These are phyloP conservation scores for Auxenochlorella protothecoides DNA, from an alignment of 139 green algal species.

Conservation along the genomic window DNA sequence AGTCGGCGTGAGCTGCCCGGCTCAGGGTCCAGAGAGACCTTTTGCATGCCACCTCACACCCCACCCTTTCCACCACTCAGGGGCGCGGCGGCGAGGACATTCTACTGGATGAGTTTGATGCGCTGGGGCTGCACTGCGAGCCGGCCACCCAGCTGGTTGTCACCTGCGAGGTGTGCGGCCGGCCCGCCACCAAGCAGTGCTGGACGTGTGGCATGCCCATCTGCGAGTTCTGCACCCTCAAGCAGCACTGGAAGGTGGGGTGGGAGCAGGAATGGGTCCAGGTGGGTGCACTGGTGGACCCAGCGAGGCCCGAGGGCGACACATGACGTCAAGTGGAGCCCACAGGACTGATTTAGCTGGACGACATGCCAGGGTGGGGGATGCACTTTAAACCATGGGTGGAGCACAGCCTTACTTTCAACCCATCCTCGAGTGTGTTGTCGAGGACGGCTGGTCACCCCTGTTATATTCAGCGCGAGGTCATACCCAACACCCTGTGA, in stretches of 20 bases:
- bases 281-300: too few relatives aligned
- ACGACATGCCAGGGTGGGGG: too few relatives aligned
- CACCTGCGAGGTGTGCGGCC: constrained; percentile 70
- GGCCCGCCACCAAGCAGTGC: constrained; percentile 67
- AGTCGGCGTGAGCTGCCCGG: not conserved
- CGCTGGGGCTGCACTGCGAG: constrained; percentile 36
- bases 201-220: constrained; percentile 61
- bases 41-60: not conserved
- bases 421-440: too few relatives aligned
- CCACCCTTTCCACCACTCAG: not conserved
- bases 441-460: too few relatives aligned
- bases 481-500: too few relatives aligned
- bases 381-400: too few relatives aligned
- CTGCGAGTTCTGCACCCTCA: constrained; percentile 76
- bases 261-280: not conserved
- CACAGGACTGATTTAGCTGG: too few relatives aligned
- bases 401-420: too few relatives aligned
- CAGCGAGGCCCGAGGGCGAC: too few relatives aligned
- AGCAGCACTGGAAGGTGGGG: constrained; percentile 65
- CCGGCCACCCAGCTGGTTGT: constrained; percentile 65
- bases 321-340: too few relatives aligned
- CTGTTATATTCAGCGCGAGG: too few relatives aligned
- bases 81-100: constrained; percentile 48
- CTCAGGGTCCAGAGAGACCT: not conserved
- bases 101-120: constrained; percentile 63